Evolutionary conservation across 2,329 filamentous ascomycete species (phyloP).

Genomic region (Colletotrichum orchidophilum): DNA sequence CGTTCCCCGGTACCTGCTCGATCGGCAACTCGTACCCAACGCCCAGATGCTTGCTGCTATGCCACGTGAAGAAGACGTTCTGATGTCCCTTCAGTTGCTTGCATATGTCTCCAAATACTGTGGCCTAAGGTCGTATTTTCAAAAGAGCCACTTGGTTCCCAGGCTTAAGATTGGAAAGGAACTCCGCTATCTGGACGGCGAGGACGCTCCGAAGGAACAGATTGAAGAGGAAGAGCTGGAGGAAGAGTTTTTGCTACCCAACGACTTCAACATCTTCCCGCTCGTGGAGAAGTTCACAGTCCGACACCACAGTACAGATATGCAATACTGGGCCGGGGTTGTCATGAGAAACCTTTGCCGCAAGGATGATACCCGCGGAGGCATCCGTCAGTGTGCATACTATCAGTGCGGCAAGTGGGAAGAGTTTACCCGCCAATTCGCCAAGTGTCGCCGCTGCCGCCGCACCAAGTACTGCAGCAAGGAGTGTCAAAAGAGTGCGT

Average conservation of each 20-base stretch:
- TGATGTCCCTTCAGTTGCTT: constrained; percentile 96
- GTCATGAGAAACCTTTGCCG: constrained; percentile 99
- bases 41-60: constrained; percentile 86
- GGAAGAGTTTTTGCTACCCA: constrained; percentile 89
- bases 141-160: constrained; percentile 92
- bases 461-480: constrained; percentile 99
- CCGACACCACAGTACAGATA: constrained; percentile 91
- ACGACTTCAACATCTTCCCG: constrained; percentile 98
- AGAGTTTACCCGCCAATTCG: constrained; percentile 94
- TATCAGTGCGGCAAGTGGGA: constrained; percentile 99
- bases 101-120: constrained; percentile 99
- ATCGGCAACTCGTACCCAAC: constrained; percentile 75
- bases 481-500: constrained; percentile 98
- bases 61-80: constrained; percentile 95
- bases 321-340: constrained; percentile 99
- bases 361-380: constrained; percentile 93
- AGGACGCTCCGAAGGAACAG: constrained; percentile 57
- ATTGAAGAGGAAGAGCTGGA: constrained; percentile 72
- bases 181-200: constrained; percentile 80
- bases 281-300: constrained; percentile 98
- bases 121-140: constrained; percentile 94
- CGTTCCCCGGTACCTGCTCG: constrained; percentile 82
- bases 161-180: constrained; percentile 90
- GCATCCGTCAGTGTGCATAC: constrained; percentile 96
- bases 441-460: constrained; percentile 94